These are phyloP conservation scores for Globisporangium camurandrum DNA, from an alignment of 352 stramenopile genomes.

Conservation along the genomic window DNA sequence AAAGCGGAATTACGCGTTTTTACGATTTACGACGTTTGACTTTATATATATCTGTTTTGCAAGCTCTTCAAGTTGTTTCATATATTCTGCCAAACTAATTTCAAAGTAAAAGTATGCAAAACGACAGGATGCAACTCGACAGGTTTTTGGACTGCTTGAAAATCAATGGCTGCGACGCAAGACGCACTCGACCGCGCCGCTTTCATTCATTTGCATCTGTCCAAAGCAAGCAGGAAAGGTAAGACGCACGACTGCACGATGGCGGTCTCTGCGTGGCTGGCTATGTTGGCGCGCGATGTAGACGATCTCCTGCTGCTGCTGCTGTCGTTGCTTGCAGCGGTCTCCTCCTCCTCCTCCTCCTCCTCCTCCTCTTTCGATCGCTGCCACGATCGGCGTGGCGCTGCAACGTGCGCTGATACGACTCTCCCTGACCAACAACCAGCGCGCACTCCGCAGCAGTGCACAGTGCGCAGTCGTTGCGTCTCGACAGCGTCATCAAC, in stretches of 20 bases:
- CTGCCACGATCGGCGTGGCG: neutral
- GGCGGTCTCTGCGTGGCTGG: neutral
- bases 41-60: too few species aligned
- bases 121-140: neutral
- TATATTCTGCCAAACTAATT: too few species aligned
- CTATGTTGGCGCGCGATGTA: too few species aligned
- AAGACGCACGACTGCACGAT: slow-evolving; percentile 12
- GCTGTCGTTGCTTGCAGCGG: neutral
- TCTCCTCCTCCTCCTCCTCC: neutral
- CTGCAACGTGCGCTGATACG: neutral
- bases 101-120: neutral
- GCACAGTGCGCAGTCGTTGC: neutral
- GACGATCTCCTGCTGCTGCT: neutral
- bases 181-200: slow-evolving; percentile 7
- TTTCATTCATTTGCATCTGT: slow-evolving; percentile 67
- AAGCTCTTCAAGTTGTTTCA: too few species aligned
- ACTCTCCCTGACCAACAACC: too few species aligned
- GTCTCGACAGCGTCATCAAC: too few species aligned
- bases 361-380: neutral
- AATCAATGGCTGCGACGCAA: slow-evolving; percentile 42
- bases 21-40: too few species aligned
- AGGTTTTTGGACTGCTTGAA: neutral
- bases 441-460: neutral
- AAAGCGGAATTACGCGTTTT: too few species aligned
- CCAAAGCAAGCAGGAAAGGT: slow-evolving; percentile 80